A percentile compares a stretch with the other conserved stretches of the same genome.
These are phyloP conservation scores for Artemisia tridentata DNA, from an alignment of 129 eudicot genomes.

Conservation along the genomic window DNA sequence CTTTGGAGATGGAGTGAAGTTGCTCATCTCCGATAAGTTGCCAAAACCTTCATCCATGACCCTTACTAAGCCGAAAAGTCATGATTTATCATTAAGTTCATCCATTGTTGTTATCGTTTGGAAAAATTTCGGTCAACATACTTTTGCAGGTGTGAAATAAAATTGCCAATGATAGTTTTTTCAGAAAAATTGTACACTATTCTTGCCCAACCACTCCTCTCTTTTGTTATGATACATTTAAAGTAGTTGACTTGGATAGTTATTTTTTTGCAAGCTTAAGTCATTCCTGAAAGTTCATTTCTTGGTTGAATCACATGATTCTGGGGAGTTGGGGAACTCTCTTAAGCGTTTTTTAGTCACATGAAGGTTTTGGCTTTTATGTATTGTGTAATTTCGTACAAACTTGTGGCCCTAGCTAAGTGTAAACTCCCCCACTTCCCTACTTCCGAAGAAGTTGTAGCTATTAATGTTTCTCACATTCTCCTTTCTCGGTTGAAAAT, in stretches of 20 bases:
- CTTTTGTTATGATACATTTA: too few species aligned
- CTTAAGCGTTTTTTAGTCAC: background rate
- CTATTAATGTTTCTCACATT: background rate
- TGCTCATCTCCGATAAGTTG: too few species aligned
- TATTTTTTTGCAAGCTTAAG: too few species aligned
- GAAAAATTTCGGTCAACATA: background rate
- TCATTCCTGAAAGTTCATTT: background rate
- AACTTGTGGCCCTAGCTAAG: background rate
- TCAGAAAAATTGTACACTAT: background rate
- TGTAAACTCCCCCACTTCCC: background rate
- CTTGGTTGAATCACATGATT: constrained; percentile 13
- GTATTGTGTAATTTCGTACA: background rate
- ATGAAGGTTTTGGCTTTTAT: constrained; percentile 6
- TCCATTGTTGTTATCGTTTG: background rate
- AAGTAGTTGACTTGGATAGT: too few species aligned
- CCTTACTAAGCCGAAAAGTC: background rate
- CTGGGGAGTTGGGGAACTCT: constrained; percentile 2
- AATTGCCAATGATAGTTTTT: background rate
- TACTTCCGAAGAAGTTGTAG: constrained; percentile 4
- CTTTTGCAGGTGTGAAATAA: background rate
- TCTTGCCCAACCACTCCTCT: background rate
- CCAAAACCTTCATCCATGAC: too few species aligned
- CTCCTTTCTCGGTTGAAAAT: background rate
- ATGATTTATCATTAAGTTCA: background rate
- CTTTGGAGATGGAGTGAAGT: too few species aligned